A percentile compares a stretch with the other conserved stretches of the same genome.
Evolutionary conservation across 805 yeast genomes (phyloP).

Genomic region (Candida sphagnicola): DNA sequence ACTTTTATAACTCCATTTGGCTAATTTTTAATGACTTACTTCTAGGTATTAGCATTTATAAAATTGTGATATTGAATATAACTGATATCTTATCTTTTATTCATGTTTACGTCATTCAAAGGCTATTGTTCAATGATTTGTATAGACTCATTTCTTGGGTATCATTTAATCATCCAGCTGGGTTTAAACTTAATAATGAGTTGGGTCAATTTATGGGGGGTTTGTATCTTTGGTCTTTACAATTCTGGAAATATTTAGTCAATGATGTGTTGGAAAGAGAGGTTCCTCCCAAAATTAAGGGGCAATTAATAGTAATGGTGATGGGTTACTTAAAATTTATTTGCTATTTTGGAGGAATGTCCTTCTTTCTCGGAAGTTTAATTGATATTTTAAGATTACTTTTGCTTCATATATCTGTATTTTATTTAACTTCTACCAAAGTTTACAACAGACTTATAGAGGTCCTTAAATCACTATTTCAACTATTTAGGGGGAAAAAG

Average conservation of each 20-base stretch:
- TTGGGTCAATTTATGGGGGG: constrained; percentile 84
- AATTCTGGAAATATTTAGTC: constrained; percentile 48
- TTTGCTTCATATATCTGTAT: constrained; percentile 70
- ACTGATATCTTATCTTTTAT: constrained; percentile 18
- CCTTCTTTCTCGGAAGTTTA: constrained; percentile 62
- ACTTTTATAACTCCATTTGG: constrained; percentile 87
- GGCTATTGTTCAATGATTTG: constrained; percentile 43
- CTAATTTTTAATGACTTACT: constrained; percentile 76
- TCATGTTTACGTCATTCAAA: constrained; percentile 28
- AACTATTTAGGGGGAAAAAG: constrained; percentile 85
- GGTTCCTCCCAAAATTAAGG: neutral
- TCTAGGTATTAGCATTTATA: constrained; percentile 59
- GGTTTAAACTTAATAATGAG: constrained; percentile 86
- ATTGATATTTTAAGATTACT: constrained; percentile 62
- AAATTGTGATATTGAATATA: constrained; percentile 37
- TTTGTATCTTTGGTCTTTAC: constrained; percentile 78
- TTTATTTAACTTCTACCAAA: constrained; percentile 75
- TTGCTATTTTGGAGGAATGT: constrained; percentile 52
- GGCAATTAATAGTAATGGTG: neutral
- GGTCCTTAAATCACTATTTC: constrained; percentile 67
- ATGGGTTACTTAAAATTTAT: constrained; percentile 12
- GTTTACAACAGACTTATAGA: constrained; percentile 73
- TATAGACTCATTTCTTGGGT: constrained; percentile 60
- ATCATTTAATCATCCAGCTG: constrained; percentile 81
- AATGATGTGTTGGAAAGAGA: constrained; percentile 6